Evolutionary conservation across 768 basidiomycete species (phyloP).

Genomic region (Trichaptum fuscoviolaceum): DNA sequence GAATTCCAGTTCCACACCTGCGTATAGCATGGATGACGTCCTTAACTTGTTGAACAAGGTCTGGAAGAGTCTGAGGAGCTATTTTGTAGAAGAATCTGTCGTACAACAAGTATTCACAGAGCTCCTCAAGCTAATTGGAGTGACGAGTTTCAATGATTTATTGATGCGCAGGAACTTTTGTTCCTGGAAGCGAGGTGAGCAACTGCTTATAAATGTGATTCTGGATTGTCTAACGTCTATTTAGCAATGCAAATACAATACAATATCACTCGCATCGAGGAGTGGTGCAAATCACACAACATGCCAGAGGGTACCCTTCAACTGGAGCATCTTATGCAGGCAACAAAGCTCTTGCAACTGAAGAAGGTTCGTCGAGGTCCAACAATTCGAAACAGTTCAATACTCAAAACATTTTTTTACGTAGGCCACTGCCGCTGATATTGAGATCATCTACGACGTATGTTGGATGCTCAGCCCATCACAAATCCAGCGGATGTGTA

Average conservation of each 20-base stretch:
- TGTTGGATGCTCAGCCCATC: slow-evolving; percentile 99
- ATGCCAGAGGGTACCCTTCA: slow-evolving; percentile 99
- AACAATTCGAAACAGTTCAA: background rate
- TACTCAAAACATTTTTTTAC: slow-evolving; percentile 12
- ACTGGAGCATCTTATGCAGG: slow-evolving; percentile 98
- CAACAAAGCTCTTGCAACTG: slow-evolving; percentile 93
- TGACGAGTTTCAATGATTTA: slow-evolving; percentile 96
- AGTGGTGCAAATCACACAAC: slow-evolving; percentile 99
- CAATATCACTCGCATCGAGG: slow-evolving; percentile 94
- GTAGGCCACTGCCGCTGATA: slow-evolving; percentile 88
- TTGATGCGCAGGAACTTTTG: slow-evolving; percentile 99
- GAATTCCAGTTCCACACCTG: slow-evolving; percentile 78
- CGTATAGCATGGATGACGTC: slow-evolving; percentile 98
- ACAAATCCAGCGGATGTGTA: slow-evolving; percentile 99
- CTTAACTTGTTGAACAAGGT: slow-evolving; percentile 95
- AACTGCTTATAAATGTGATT: background rate
- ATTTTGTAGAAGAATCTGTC: slow-evolving; percentile 96
- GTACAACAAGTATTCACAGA: slow-evolving; percentile 95
- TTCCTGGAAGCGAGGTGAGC: slow-evolving; percentile 95
- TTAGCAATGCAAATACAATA: slow-evolving; percentile 99
- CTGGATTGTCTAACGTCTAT: slow-evolving; percentile 1
- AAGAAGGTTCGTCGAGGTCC: slow-evolving; percentile 65
- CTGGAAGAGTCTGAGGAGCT: slow-evolving; percentile 97
- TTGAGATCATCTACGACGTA: slow-evolving; percentile 98
- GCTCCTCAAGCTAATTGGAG: slow-evolving; percentile 90